Conservation (phyloP, 352 stramenopile species). For the Globisporangium orthogonon region DNA sequence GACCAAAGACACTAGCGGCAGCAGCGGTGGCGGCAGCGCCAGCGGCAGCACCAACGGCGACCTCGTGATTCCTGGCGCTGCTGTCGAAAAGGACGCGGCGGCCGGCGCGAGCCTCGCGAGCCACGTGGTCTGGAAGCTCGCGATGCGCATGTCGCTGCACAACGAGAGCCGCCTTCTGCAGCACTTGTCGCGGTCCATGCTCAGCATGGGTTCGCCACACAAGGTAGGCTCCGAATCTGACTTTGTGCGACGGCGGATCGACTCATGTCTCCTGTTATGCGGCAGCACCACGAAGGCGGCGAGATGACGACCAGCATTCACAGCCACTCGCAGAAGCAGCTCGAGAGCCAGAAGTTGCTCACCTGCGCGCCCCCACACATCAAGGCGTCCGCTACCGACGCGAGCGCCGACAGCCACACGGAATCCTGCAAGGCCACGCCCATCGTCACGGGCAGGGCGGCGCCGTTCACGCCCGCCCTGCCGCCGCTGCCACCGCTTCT, state of each 20-base stretch:
- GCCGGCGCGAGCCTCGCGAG: slow-evolving; percentile 24
- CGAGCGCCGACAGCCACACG: background rate
- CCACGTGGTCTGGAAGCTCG: slow-evolving; percentile 59
- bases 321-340: slow-evolving; percentile 23
- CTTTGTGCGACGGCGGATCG: background rate
- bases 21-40: too few relatives aligned
- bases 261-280: slow-evolving; percentile 7
- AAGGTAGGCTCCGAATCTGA: slow-evolving; percentile 23
- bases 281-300: slow-evolving; percentile 5
- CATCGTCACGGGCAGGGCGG: slow-evolving; percentile 9
- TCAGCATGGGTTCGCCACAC: slow-evolving; percentile 32
- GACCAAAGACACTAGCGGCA: background rate
- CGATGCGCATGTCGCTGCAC: slow-evolving; percentile 57
- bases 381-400: background rate
- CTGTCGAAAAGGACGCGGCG: slow-evolving; percentile 6
- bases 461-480: slow-evolving; percentile 21
- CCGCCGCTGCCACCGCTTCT: slow-evolving; percentile 49
- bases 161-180: slow-evolving; percentile 60
- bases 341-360: slow-evolving; percentile 22
- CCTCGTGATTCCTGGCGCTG: too few relatives aligned
- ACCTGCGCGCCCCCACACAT: slow-evolving; percentile 8
- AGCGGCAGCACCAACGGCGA: too few relatives aligned
- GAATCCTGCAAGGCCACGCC: slow-evolving; percentile 9
- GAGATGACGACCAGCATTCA: background rate
- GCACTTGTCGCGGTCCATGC: slow-evolving; percentile 62